Conservation (phyloP, 1,139 yeast genomes). For the Pichia sp. region DNA sequence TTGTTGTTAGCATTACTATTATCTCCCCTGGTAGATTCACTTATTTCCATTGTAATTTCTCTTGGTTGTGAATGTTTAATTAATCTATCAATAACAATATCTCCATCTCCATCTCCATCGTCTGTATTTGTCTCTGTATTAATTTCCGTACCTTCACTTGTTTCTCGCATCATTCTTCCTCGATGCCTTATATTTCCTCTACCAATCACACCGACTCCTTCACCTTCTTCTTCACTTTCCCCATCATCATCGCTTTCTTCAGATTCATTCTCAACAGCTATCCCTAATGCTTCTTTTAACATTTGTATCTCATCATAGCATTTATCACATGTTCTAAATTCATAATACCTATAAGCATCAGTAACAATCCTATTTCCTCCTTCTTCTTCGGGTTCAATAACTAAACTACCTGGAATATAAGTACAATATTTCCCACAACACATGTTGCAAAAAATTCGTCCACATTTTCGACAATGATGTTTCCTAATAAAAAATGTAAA, state of each 20-base stretch:
- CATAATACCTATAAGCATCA: constrained; percentile 31
- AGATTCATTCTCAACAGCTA: constrained; percentile 5
- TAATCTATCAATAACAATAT: neutral
- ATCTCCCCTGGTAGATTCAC: constrained; percentile 18
- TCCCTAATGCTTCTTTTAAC: constrained; percentile 44
- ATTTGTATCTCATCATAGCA: constrained; percentile 60
- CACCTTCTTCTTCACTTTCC: neutral
- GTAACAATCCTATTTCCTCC: constrained; percentile 25
- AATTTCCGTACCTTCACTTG: neutral
- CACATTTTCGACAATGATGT: constrained; percentile 90
- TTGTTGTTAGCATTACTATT: constrained; percentile 6
- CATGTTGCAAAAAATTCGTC: constrained; percentile 63
- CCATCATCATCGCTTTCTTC: neutral
- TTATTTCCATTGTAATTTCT: constrained; percentile 13
- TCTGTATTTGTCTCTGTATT: neutral
- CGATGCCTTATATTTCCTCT: neutral
- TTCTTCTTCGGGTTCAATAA: constrained; percentile 35
- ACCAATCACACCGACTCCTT: neutral
- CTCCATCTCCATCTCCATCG: neutral
- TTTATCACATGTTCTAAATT: constrained; percentile 59
- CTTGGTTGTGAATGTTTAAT: constrained; percentile 13
- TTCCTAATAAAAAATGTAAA: constrained; percentile 70
- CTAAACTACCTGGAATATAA: constrained; percentile 45
- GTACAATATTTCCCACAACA: constrained; percentile 48
- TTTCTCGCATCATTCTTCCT: neutral